Evolutionary conservation across 176 grass and related monocot genomes (phyloP).

Genomic region (Oryza punctata): DNA sequence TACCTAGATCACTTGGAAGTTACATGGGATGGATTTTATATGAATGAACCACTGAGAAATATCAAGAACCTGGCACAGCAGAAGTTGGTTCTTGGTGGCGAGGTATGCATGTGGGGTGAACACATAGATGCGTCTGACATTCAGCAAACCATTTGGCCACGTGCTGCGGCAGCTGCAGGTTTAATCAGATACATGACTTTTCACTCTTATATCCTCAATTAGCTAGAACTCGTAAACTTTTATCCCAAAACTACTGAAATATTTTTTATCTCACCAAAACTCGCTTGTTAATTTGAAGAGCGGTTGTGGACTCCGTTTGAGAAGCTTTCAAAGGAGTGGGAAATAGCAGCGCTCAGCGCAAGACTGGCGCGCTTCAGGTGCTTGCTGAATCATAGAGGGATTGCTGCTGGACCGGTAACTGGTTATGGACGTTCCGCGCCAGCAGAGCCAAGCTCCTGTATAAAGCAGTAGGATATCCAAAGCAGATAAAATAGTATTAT

Average conservation of each 20-base stretch:
- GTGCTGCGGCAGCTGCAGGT: slow-evolving; percentile 96
- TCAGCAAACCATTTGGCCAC: slow-evolving; percentile 94
- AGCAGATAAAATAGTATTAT: slow-evolving; percentile 6
- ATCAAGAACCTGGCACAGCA: slow-evolving; percentile 65
- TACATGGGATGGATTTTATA: slow-evolving; percentile 79
- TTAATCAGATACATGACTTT: slow-evolving; percentile 29
- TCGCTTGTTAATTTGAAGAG: slow-evolving; percentile 43
- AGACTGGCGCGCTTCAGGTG: slow-evolving; percentile 86
- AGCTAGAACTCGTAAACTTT: not conserved
- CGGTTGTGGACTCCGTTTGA: slow-evolving; percentile 70
- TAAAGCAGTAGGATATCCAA: slow-evolving; percentile 57
- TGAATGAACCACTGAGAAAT: slow-evolving; percentile 78
- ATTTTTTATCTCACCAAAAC: too few relatives aligned
- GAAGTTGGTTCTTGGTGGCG: slow-evolving; percentile 84
- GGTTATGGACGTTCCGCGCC: slow-evolving; percentile 58
- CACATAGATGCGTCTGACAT: slow-evolving; percentile 91
- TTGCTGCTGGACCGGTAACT: slow-evolving; percentile 69
- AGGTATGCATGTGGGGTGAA: slow-evolving; percentile 94
- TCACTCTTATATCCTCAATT: not conserved
- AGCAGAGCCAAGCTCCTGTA: slow-evolving; percentile 66
- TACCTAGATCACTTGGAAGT: slow-evolving; percentile 88
- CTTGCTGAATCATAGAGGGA: slow-evolving; percentile 77
- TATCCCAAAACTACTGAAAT: not conserved
- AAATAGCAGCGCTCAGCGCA: slow-evolving; percentile 42
- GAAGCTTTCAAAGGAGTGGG: slow-evolving; percentile 60